A percentile compares a stretch with the other conserved stretches of the same genome.
Evolutionary conservation across 768 basidiomycete species (phyloP).

Genomic region (Suillus hirtellus): DNA sequence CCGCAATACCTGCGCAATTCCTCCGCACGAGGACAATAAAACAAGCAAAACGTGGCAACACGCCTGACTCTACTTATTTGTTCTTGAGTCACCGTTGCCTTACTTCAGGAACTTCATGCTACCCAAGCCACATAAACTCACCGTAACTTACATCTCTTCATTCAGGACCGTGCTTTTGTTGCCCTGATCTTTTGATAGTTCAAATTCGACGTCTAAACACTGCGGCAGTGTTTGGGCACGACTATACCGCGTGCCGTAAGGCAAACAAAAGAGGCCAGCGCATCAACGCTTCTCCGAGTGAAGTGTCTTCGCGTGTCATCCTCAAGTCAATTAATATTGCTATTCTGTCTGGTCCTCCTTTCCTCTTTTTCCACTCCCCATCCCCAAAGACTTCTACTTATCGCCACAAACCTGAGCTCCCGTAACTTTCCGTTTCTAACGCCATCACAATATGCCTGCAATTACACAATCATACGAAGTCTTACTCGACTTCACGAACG

Average conservation of each 20-base stretch:
- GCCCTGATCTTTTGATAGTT: constrained; percentile 21
- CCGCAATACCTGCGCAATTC: constrained; percentile 32
- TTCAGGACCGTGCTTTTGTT: constrained; percentile 15
- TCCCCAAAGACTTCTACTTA: constrained; percentile 13
- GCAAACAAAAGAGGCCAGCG: constrained; percentile 32
- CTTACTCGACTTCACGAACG: constrained; percentile 68
- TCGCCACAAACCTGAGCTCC: constrained; percentile 28
- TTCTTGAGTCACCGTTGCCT: constrained; percentile 17
- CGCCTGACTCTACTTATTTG: constrained; percentile 14
- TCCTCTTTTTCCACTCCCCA: constrained; percentile 17
- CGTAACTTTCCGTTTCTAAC: constrained; percentile 28
- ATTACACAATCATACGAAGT: constrained; percentile 61
- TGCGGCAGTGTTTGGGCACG: constrained; percentile 16
- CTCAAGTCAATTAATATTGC: constrained; percentile 15
- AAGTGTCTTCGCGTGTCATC: constrained; percentile 22
- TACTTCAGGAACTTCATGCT: constrained; percentile 10
- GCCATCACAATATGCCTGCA: constrained; percentile 51
- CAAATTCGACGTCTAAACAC: constrained; percentile 6
- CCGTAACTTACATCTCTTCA: constrained; percentile 8
- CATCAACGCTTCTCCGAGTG: constrained; percentile 20
- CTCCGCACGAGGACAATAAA: constrained; percentile 19
- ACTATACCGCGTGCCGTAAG: constrained; percentile 33
- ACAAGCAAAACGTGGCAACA: constrained; percentile 17
- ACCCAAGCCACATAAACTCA: constrained; percentile 15
- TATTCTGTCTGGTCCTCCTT: constrained; percentile 13